Evolutionary conservation across 441 rosid genomes (phyloP).

Genomic region (Mallotus japonicus): DNA sequence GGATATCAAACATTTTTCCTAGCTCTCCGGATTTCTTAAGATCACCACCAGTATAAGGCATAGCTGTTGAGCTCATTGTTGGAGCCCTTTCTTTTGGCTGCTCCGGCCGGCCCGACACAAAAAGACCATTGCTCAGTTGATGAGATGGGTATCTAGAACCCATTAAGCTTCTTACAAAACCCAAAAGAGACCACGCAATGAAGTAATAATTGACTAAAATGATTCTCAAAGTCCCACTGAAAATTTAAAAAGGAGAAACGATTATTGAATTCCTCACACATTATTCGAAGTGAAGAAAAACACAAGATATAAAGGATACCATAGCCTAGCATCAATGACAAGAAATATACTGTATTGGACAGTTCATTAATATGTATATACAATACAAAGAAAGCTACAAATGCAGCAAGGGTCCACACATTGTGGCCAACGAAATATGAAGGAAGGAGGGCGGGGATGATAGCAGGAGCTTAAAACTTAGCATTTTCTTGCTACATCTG

Average conservation of each 20-base stretch:
- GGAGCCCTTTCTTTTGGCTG: slow-evolving; percentile 95
- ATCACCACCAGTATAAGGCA: slow-evolving; percentile 98
- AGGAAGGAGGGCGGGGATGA: no score
- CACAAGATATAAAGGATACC: background rate
- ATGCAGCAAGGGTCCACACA: background rate
- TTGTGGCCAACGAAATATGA: background rate
- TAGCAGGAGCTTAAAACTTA: background rate
- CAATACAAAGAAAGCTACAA: background rate
- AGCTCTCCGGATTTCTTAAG: slow-evolving; percentile 89
- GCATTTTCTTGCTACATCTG: background rate
- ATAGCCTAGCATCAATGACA: background rate
- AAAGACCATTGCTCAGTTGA: slow-evolving; percentile 91
- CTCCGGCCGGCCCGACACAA: slow-evolving; percentile 94
- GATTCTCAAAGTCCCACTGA: slow-evolving; percentile 6
- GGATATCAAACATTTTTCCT: slow-evolving; percentile 95
- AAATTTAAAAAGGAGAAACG: background rate
- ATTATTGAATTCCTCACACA: background rate
- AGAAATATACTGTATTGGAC: background rate
- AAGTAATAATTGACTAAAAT: background rate
- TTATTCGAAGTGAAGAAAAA: no score
- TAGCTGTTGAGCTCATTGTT: slow-evolving; percentile 90
- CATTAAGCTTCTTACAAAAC: slow-evolving; percentile 45
- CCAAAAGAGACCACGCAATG: slow-evolving; percentile 22
- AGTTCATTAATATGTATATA: background rate
- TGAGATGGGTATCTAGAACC: slow-evolving; percentile 96